Percentiles rank a stretch among this genome's conserved stretches.
Evolutionary conservation across 306 rosid species (phyloP).

Genomic region (Quercus gilva): DNA sequence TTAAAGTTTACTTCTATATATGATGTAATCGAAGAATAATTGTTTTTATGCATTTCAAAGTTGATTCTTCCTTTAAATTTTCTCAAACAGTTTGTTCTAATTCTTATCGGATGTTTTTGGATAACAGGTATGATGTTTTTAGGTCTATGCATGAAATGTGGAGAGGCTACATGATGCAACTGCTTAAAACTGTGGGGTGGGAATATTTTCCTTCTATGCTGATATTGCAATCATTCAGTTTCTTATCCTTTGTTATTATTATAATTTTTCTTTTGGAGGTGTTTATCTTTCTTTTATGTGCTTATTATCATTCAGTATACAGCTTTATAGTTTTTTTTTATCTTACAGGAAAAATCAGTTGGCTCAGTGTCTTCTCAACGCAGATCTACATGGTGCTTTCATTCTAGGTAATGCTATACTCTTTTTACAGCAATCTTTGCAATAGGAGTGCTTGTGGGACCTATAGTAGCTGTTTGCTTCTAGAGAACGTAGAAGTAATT

Average conservation of each 20-base stretch:
- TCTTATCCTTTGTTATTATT: not conserved
- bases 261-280: too few relatives aligned
- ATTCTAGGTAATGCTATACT: constrained; percentile 51
- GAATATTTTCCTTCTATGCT: constrained; percentile 11
- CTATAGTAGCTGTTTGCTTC: not conserved
- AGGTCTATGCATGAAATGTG: constrained; percentile 88
- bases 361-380: constrained; percentile 71
- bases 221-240: constrained; percentile 9
- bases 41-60: not conserved
- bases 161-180: constrained; percentile 60
- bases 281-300: not conserved
- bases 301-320: not conserved
- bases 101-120: constrained; percentile 8
- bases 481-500: not conserved
- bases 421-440: constrained; percentile 9
- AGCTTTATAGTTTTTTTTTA: constrained; percentile 25
- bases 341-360: constrained; percentile 65
- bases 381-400: constrained; percentile 87
- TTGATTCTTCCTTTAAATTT: not conserved
- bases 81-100: constrained; percentile 8
- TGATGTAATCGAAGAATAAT: not conserved
- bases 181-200: constrained; percentile 60
- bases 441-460: not conserved
- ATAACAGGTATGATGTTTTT: constrained; percentile 59
- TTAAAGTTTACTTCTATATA: not conserved